phyloP scores from a whole-genome alignment of 192 early-diverging fungal genomes.

The Coemansia sp. region DNA sequence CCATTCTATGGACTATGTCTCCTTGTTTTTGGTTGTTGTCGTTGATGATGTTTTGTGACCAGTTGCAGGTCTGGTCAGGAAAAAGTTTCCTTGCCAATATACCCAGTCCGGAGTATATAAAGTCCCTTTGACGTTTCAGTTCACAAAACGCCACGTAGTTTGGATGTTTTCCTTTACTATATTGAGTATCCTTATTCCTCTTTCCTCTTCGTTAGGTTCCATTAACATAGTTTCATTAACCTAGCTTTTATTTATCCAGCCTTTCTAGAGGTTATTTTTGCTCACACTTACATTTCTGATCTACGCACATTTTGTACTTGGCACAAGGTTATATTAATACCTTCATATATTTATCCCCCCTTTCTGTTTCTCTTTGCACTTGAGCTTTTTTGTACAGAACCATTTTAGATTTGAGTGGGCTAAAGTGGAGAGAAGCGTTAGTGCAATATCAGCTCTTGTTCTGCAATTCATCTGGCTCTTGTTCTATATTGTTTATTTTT shows the following conservation, averaged over 20 bases:
- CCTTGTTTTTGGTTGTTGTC: neutral
- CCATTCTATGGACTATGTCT: neutral
- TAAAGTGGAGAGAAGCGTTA: too few species aligned
- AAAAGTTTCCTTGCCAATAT: neutral
- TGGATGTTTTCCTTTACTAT: neutral
- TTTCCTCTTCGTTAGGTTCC: neutral
- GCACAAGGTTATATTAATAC: too few species aligned
- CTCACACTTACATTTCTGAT: neutral
- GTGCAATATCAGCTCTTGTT: too few species aligned
- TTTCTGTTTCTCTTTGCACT: too few species aligned
- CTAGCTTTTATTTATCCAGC: neutral
- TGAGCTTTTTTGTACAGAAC: too few species aligned
- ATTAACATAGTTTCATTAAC: neutral
- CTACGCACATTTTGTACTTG: too few species aligned
- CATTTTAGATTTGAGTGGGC: too few species aligned
- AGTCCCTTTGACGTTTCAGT: neutral
- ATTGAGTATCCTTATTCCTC: slow-evolving; percentile 1
- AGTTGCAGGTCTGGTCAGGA: neutral
- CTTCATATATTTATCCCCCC: too few species aligned
- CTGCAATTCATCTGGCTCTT: neutral
- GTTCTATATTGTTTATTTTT: neutral
- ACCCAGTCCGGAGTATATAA: neutral
- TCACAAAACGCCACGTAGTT: neutral
- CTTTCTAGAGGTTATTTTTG: neutral
- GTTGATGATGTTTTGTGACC: neutral